Conservation (phyloP, 768 basidiomycete species). For the Lentinula lateritia region DNA sequence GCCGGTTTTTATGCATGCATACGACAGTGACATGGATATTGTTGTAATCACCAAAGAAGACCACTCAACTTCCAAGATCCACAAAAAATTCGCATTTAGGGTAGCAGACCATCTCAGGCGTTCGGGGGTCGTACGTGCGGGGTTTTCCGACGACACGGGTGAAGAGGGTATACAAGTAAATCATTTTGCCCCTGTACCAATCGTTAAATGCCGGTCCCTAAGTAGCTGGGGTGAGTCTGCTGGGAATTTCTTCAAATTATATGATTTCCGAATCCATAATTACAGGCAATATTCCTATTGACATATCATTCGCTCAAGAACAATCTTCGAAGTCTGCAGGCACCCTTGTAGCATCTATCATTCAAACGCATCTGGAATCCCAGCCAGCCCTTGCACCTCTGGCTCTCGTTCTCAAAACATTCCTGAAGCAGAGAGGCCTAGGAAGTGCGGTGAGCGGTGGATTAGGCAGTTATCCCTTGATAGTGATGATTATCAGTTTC, state of each 20-base stretch:
- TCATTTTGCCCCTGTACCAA: conserved; percentile 43
- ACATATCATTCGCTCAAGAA: conserved; percentile 47
- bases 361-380: conserved; percentile 45
- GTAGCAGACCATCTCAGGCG: conserved; percentile 41
- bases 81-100: conserved; percentile 39
- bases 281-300: conserved; percentile 48
- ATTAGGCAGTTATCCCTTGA: conserved; percentile 61
- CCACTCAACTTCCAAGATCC: conserved; percentile 23
- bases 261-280: not conserved
- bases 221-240: conserved; percentile 28
- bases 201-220: conserved; percentile 52
- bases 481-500: conserved; percentile 61
- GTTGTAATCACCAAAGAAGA: conserved; percentile 32
- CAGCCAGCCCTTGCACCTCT: conserved; percentile 58
- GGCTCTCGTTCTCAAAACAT: conserved; percentile 57
- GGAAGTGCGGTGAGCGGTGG: conserved; percentile 62
- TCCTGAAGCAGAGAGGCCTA: conserved; percentile 50
- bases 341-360: conserved; percentile 37
- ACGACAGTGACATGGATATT: conserved; percentile 57
- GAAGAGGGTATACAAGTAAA: conserved; percentile 23
- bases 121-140: conserved; percentile 29
- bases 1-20: not conserved
- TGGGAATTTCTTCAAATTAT: not conserved
- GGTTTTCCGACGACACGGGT: too few species aligned
- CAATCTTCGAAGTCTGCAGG: not conserved